These are phyloP conservation scores for Irpex sp. DNA, from an alignment of 1,284 basidiomycete species.

Conservation along the genomic window DNA sequence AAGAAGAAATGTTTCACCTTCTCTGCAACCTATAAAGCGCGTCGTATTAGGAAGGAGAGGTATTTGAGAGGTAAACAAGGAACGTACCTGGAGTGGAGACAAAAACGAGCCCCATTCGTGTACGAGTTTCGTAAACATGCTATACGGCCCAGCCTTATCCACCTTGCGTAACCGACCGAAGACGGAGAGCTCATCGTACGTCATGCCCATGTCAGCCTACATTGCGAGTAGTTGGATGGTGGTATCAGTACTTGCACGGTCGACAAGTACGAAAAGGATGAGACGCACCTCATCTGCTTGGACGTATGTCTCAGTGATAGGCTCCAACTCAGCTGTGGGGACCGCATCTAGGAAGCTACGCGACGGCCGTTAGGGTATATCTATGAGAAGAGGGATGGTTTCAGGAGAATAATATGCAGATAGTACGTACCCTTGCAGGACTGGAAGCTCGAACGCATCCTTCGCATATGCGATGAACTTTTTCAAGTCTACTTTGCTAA, in stretches of 20 bases:
- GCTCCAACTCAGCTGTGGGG: constrained; percentile 95
- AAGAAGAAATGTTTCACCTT: constrained; percentile 99
- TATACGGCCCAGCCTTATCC: constrained; percentile 95
- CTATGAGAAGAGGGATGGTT: too few relatives aligned
- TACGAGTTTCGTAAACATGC: constrained; percentile 91
- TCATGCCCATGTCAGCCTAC: constrained; percentile 98
- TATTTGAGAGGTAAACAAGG: neutral
- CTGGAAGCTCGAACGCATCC: constrained; percentile 76
- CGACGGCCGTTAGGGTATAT: too few relatives aligned
- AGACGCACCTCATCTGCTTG: constrained; percentile 85
- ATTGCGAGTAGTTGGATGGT: neutral
- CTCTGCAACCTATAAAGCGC: constrained; percentile 70
- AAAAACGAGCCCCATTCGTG: constrained; percentile 86
- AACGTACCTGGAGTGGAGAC: constrained; percentile 70
- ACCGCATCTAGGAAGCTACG: constrained; percentile 84
- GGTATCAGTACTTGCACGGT: neutral
- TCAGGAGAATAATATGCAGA: neutral
- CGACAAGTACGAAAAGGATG: neutral
- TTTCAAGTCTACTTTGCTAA: constrained; percentile 97
- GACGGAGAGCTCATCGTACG: constrained; percentile 93
- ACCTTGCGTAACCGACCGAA: constrained; percentile 94
- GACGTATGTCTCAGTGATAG: constrained; percentile 89
- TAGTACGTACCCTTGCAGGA: constrained; percentile 62
- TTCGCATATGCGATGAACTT: constrained; percentile 88
- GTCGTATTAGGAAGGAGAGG: neutral